These are phyloP conservation scores for Nigrospora oryzae DNA, from an alignment of 2,329 filamentous ascomycete species.

Conservation along the genomic window DNA sequence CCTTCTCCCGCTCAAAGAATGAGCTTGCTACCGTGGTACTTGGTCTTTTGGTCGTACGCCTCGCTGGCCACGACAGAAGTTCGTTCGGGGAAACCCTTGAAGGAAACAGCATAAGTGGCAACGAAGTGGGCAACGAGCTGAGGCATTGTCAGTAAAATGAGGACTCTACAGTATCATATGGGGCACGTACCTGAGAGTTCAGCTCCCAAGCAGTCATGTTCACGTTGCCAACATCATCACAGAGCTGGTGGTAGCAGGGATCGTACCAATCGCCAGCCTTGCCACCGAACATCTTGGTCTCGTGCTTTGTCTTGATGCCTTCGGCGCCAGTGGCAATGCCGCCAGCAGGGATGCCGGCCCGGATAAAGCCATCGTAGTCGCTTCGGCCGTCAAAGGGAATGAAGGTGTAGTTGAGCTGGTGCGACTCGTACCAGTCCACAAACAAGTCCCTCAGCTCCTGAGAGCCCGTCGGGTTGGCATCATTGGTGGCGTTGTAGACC, in stretches of 20 bases:
- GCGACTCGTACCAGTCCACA: constrained; percentile 53
- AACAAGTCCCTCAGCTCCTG: constrained; percentile 62
- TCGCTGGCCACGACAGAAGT: constrained; percentile 17
- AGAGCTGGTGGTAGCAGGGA: constrained; percentile 53
- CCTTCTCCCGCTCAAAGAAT: constrained; percentile 25
- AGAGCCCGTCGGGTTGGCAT: constrained; percentile 60
- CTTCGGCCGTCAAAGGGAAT: constrained; percentile 72
- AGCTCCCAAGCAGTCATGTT: constrained; percentile 52
- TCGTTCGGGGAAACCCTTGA: constrained; percentile 56
- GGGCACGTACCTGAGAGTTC: constrained; percentile 46
- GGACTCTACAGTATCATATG: not conserved
- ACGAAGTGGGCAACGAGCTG: constrained; percentile 63
- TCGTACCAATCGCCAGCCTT: constrained; percentile 52
- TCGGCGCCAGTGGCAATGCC: constrained; percentile 75
- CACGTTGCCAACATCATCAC: constrained; percentile 49
- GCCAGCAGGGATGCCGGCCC: constrained; percentile 62
- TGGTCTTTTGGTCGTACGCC: constrained; percentile 25
- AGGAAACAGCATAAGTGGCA: constrained; percentile 59
- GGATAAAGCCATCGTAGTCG: constrained; percentile 73
- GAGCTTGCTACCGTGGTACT: constrained; percentile 42
- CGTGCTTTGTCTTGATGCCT: constrained; percentile 61
- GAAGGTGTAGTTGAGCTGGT: constrained; percentile 58
- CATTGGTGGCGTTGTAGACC: constrained; percentile 66
- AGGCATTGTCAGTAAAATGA: constrained; percentile 4
- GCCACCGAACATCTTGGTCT: constrained; percentile 63